phyloP scores from a whole-genome alignment of 495 filamentous ascomycete genomes.

The Penicillium atrosanguineum region DNA sequence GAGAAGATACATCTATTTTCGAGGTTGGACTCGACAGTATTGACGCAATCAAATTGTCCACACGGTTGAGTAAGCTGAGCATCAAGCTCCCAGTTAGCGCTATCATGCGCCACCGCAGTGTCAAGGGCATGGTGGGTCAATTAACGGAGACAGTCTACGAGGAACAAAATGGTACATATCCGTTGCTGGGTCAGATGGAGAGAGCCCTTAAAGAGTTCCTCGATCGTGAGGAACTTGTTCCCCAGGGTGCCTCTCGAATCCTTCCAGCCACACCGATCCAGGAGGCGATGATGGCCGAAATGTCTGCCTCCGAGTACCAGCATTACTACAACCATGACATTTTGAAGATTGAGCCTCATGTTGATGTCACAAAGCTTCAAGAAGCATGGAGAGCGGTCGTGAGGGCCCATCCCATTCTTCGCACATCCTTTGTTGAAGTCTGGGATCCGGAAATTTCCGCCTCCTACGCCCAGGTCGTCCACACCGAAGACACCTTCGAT shows the following conservation, averaged over 20 bases:
- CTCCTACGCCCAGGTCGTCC: slow-evolving; percentile 65
- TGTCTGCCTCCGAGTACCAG: slow-evolving; percentile 63
- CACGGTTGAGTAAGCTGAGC: slow-evolving; percentile 55
- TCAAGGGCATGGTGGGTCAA: slow-evolving; percentile 49
- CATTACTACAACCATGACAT: slow-evolving; percentile 82
- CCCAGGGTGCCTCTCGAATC: slow-evolving; percentile 45
- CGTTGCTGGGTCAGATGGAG: slow-evolving; percentile 30
- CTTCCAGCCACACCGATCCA: slow-evolving; percentile 76
- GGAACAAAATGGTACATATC: slow-evolving; percentile 4
- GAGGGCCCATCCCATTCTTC: slow-evolving; percentile 59
- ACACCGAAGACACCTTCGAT: slow-evolving; percentile 24
- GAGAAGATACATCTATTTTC: slow-evolving; percentile 64
- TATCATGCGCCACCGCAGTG: slow-evolving; percentile 67
- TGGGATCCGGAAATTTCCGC: slow-evolving; percentile 51
- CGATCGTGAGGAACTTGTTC: slow-evolving; percentile 22
- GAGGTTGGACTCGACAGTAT: slow-evolving; percentile 88
- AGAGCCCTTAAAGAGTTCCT: slow-evolving; percentile 31
- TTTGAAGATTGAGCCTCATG: slow-evolving; percentile 50
- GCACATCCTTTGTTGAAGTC: slow-evolving; percentile 65
- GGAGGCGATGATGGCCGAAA: slow-evolving; percentile 80
- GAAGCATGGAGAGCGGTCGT: slow-evolving; percentile 60
- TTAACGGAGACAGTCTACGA: slow-evolving; percentile 8
- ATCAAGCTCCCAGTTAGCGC: slow-evolving; percentile 61
- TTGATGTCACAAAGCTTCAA: slow-evolving; percentile 54
- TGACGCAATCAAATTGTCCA: slow-evolving; percentile 74